Conservation (phyloP, 108 stramenopile species). For the Cylindrotheca closterium region DNA sequence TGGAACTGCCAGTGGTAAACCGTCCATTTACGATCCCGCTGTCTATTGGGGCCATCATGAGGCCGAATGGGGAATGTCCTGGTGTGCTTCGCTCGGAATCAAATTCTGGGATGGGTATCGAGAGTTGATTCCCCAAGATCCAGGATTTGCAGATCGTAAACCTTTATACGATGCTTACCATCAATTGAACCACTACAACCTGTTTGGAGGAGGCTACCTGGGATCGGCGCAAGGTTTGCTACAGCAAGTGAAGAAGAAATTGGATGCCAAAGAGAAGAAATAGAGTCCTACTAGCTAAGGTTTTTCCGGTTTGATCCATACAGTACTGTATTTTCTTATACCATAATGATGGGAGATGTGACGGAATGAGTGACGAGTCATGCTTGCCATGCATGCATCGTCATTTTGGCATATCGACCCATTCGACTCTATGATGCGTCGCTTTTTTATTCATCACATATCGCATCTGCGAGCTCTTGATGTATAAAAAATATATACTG, state of each 20-base stretch:
- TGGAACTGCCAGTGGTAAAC: slow-evolving; percentile 16
- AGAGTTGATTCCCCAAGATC: slow-evolving; percentile 15
- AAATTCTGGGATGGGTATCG: neutral
- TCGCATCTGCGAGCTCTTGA: no score
- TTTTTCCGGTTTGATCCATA: no score
- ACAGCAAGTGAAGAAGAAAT: slow-evolving; percentile 37
- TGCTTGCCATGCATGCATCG: no score
- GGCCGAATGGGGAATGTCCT: slow-evolving; percentile 30
- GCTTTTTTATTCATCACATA: no score
- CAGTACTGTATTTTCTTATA: no score
- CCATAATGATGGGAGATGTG: no score
- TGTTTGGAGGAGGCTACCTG: slow-evolving; percentile 59
- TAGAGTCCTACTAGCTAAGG: no score
- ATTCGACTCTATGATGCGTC: no score
- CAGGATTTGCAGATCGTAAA: slow-evolving; percentile 48
- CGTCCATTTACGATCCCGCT: slow-evolving; percentile 57
- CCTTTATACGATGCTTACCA: slow-evolving; percentile 64
- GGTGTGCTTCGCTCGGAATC: neutral
- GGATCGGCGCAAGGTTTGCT: slow-evolving; percentile 36
- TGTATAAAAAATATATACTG: no score
- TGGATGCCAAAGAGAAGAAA: slow-evolving; percentile 14
- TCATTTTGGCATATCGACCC: no score
- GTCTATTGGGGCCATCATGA: slow-evolving; percentile 59
- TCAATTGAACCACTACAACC: slow-evolving; percentile 63
- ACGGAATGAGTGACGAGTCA: no score